These are phyloP conservation scores for Apiotrichum brassicae DNA, from an alignment of 1,284 basidiomycete species.

Conservation along the genomic window DNA sequence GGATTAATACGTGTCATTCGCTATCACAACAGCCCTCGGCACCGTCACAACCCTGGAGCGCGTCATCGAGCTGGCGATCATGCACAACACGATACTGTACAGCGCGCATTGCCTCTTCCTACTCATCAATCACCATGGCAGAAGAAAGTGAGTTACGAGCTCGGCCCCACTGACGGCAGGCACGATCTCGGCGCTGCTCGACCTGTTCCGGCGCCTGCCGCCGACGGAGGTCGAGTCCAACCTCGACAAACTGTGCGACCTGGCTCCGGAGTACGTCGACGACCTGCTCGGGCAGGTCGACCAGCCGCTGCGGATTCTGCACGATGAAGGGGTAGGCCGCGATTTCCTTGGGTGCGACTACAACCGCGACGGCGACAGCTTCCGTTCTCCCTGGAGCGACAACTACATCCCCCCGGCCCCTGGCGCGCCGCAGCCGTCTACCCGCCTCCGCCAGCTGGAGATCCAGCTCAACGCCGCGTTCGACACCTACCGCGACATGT, in stretches of 20 bases:
- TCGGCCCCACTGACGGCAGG: constrained; percentile 7
- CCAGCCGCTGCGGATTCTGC: constrained; percentile 78
- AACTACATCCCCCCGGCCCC: constrained; percentile 76
- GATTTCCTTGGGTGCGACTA: constrained; percentile 97
- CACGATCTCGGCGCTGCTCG: constrained; percentile 74
- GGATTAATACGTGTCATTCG: too few relatives aligned
- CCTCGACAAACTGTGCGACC: constrained; percentile 69
- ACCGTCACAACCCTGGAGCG: background rate
- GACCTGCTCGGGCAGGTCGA: constrained; percentile 93
- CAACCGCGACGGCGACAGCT: constrained; percentile 92
- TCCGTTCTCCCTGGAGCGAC: constrained; percentile 95
- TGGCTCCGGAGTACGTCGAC: constrained; percentile 91
- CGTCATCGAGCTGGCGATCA: background rate
- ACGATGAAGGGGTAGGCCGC: constrained; percentile 63
- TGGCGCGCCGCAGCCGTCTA: constrained; percentile 76
- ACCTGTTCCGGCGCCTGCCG: constrained; percentile 90
- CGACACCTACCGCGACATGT: constrained; percentile 96
- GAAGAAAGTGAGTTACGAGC: constrained; percentile 11
- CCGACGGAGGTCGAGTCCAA: constrained; percentile 87
- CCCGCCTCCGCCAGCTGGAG: constrained; percentile 83
- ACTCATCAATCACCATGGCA: constrained; percentile 10
- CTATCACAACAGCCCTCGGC: too few relatives aligned
- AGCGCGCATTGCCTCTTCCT: background rate
- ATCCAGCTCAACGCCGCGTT: constrained; percentile 92
- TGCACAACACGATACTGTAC: background rate